A percentile compares a stretch with the other conserved stretches of the same genome.
These are phyloP conservation scores for Rutstroemia sp. DNA, from an alignment of 2,329 filamentous ascomycete genomes.

Conservation along the genomic window DNA sequence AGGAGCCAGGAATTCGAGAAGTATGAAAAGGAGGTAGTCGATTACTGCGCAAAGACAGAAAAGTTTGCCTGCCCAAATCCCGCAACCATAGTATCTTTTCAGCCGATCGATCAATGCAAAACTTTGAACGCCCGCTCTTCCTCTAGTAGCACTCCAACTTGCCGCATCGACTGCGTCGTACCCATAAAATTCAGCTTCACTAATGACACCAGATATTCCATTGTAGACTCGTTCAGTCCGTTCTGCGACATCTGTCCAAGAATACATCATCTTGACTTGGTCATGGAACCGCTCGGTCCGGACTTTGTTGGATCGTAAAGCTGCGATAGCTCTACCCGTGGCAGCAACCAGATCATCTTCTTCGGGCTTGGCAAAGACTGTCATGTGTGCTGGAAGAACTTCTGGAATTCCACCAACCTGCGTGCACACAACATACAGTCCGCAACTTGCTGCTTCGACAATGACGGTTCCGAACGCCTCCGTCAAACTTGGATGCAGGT, in stretches of 20 bases:
- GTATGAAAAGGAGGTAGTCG: slow-evolving; percentile 84
- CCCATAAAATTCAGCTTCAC: slow-evolving; percentile 82
- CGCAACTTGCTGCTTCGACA: slow-evolving; percentile 92
- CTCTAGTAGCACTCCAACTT: slow-evolving; percentile 63
- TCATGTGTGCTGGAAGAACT: slow-evolving; percentile 94
- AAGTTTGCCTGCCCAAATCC: slow-evolving; percentile 95
- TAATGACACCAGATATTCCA: slow-evolving; percentile 80
- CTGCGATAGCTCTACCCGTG: slow-evolving; percentile 81
- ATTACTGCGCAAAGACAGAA: slow-evolving; percentile 93
- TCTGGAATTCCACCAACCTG: slow-evolving; percentile 96
- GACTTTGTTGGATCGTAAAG: slow-evolving; percentile 77
- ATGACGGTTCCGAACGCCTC: slow-evolving; percentile 98
- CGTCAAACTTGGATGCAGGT: slow-evolving; percentile 88
- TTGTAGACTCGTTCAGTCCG: slow-evolving; percentile 94
- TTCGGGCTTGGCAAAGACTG: slow-evolving; percentile 91
- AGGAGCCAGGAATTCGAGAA: slow-evolving; percentile 82
- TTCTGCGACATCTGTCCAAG: slow-evolving; percentile 90
- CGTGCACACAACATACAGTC: slow-evolving; percentile 92
- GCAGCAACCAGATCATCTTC: slow-evolving; percentile 90
- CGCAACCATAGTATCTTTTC: slow-evolving; percentile 95
- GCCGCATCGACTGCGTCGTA: slow-evolving; percentile 57
- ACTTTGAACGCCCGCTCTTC: slow-evolving; percentile 64
- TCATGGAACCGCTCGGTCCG: slow-evolving; percentile 93
- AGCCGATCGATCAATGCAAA: slow-evolving; percentile 91
- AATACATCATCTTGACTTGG: slow-evolving; percentile 97